phyloP scores from a whole-genome alignment of 2,329 filamentous ascomycete species.

The Colletotrichum australisinense region DNA sequence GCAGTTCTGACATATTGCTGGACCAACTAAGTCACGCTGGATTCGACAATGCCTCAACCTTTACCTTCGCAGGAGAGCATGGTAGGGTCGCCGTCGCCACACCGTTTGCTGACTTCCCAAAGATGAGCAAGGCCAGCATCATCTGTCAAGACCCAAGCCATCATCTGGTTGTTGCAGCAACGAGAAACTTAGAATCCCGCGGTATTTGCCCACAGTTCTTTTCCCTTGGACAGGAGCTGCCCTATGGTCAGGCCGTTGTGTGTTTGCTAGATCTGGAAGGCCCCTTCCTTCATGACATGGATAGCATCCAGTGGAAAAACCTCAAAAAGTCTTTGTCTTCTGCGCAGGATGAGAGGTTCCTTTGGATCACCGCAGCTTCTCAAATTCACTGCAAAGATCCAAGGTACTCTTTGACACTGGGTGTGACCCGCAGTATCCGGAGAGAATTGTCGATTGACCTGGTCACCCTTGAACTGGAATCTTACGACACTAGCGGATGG shows the following conservation, averaged over 20 bases:
- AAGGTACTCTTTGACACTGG: constrained; percentile 42
- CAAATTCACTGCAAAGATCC: constrained; percentile 43
- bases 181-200: background rate
- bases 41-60: background rate
- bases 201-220: background rate
- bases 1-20: background rate
- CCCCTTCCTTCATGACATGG: constrained; percentile 18
- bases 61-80: constrained; percentile 10
- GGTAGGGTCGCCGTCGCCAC: background rate
- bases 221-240: background rate
- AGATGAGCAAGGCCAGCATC: background rate
- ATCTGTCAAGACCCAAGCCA: constrained; percentile 11
- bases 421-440: constrained; percentile 43
- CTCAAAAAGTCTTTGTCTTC: constrained; percentile 18
- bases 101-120: background rate
- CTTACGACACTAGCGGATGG: constrained; percentile 17
- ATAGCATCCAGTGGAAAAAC: background rate
- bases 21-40: background rate
- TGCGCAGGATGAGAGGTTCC: constrained; percentile 33
- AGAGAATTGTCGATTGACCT: constrained; percentile 43
- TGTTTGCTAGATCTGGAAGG: constrained; percentile 22
- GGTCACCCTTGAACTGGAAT: constrained; percentile 45
- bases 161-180: background rate
- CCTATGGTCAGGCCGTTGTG: constrained; percentile 17
- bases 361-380: constrained; percentile 46